Percentiles rank a stretch among this genome's conserved stretches.
These are phyloP conservation scores for Lycium ferocissimum DNA, from an alignment of 257 asterid genomes.

Conservation along the genomic window DNA sequence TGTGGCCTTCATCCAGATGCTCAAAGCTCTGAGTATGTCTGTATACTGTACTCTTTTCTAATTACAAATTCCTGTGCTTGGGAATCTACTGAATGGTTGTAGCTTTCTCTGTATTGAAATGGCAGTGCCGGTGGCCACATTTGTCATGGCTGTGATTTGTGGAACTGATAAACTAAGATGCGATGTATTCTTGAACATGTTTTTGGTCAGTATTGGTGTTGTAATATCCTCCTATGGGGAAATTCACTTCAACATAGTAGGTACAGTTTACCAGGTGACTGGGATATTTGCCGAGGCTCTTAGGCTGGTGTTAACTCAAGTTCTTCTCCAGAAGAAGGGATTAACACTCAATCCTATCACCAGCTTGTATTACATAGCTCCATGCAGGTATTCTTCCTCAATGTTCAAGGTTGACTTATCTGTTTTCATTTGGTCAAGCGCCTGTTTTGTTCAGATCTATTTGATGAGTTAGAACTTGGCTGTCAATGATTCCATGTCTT, in stretches of 20 bases:
- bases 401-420: constrained; percentile 30
- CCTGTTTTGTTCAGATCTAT: constrained; percentile 7
- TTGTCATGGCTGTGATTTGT: constrained; percentile 89
- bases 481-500: neutral
- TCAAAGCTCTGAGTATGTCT: constrained; percentile 92
- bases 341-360: constrained; percentile 93
- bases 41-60: constrained; percentile 17
- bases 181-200: constrained; percentile 87
- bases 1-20: constrained; percentile 99
- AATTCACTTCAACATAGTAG: constrained; percentile 92
- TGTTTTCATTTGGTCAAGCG: constrained; percentile 23
- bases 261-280: constrained; percentile 96
- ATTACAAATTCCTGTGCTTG: constrained; percentile 17
- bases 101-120: constrained; percentile 24
- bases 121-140: constrained; percentile 99
- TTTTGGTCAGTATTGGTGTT: constrained; percentile 92
- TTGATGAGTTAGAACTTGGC: neutral
- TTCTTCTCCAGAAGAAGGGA: constrained; percentile 94
- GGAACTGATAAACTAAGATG: constrained; percentile 93
- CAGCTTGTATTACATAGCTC: constrained; percentile 97
- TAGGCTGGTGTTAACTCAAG: constrained; percentile 95
- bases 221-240: constrained; percentile 97
- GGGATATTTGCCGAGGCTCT: constrained; percentile 98
- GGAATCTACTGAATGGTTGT: constrained; percentile 28
- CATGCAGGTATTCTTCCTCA: constrained; percentile 81